Base-by-base conservation (phyloP, 495 filamentous ascomycete species). In the Rostrohypoxylon terebratum region DNA sequence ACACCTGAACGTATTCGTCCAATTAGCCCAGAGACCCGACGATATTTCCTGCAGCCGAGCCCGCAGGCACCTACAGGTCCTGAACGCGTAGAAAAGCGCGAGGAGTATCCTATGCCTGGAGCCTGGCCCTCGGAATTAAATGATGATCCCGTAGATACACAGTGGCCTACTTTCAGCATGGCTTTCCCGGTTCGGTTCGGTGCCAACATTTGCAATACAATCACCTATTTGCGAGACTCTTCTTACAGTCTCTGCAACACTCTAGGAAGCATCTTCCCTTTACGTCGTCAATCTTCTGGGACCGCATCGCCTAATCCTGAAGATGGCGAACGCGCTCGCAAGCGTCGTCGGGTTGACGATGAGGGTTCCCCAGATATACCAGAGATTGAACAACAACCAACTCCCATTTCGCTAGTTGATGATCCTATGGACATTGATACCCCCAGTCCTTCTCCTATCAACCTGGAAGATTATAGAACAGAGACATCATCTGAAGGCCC, bases 401-500 rank as follows among this genome's bases (percentile, higher is more conserved):
- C 65, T n/a, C 57, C 68, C 34, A 31, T 10, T 36, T 11, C 16
- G 13, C 1, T 31, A 6, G 47, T 16, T 25, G 47, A 53, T 44
- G 61, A 69, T 42, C 40, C 20, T 1, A 69, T 69, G 71, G 66
- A 73, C 16, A 66, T 73, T 7, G 66, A 68, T 42, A 18, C 36
- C 23, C 69, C 61, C 16, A 11, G 54, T 11, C 13, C 53, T 57
- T 21, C 16, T 4, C 21, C 25, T 54, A 42, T 18, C 23, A 38
- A 50, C 16, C 59, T 16, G 13, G n/a, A 13, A 31, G 14, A 55
- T 55, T 5, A 9, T n/a, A 34, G 33, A 34, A 13, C 8, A 55
- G 51, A 34, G 11, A 6, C 53, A 38, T 38, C n/a, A 20, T 57
- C 53, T n/a, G 18, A 36, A 1, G n/a, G 38, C 20, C 23, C 10